Evolutionary conservation across 2,329 filamentous ascomycete species (phyloP), one percentile per base, ranked within the genome.

Genomic region (Aspergillus floridensis): DNA sequence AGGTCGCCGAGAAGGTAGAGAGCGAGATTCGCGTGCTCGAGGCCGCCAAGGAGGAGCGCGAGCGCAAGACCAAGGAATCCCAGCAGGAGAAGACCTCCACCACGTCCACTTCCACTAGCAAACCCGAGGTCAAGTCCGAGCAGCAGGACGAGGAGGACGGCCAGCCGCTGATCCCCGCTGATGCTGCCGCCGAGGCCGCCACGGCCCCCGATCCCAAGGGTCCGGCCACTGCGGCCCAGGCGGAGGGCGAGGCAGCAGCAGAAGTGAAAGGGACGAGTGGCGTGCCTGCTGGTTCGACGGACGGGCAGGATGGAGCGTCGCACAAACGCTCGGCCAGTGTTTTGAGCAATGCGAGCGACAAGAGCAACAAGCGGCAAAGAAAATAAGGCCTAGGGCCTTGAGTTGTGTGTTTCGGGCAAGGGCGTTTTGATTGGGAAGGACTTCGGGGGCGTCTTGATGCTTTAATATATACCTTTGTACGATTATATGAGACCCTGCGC

Each of bases 281-380:
- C 53, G 53, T 52, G 10, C 53, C 50, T 29, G 46, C 62, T 49
- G 57, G 53, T 3, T 58, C 58, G 21, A 58, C 55, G 8, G 59
- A 62, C 35, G 67, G 60, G 14, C 57, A 50, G 49, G 66, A 70
- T 38, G 61, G 63, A 10, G 61, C 59, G 21, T 65, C 63, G 12
- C 88, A 89, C 64, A 96, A 96, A 79, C 84, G 92, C 60, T 95
- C 91, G 72, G 91, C 91, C 1, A 96, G 91, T 73, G 90, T 92
- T 32, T 74, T 96, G 56, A 93, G 90, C 72, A 79, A 81, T 16
- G 78, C 79, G 5, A 92, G 89, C 72, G 88, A 91, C 58, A 82
- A 82, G 71, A 81, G 79, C 65, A 70, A 72, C 7, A 84, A 83
- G 70, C 76, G 80, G 56, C 79, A 81, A 68, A 80, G 76, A 67